These are phyloP conservation scores for Penicillium sp. DNA, from an alignment of 2,329 filamentous ascomycete genomes.

Conservation along the genomic window DNA sequence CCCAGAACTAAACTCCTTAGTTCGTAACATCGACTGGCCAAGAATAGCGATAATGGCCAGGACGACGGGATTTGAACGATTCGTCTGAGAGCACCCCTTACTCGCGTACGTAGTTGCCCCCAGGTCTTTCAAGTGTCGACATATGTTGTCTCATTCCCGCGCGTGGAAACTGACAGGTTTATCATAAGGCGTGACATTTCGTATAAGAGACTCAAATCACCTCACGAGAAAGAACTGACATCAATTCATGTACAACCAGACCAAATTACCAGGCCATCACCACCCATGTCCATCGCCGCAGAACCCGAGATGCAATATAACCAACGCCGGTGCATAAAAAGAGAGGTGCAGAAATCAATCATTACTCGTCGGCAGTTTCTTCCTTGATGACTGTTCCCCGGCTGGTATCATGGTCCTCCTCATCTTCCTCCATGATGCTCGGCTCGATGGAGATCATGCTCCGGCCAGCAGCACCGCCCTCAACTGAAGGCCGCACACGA, in stretches of 20 bases:
- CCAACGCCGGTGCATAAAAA: constrained; percentile 17
- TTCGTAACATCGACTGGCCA: too few relatives aligned
- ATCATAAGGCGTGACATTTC: too few relatives aligned
- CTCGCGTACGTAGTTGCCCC: too few relatives aligned
- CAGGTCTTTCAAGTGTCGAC: too few relatives aligned
- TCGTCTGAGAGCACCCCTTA: too few relatives aligned
- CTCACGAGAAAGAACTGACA: too few relatives aligned
- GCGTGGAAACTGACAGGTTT: too few relatives aligned
- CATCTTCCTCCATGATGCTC: constrained; percentile 41
- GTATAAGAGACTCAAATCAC: too few relatives aligned
- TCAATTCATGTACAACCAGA: constrained; percentile 13
- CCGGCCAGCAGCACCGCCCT: constrained; percentile 23
- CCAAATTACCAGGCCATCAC: constrained; percentile 1
- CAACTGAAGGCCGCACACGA: constrained; percentile 27
- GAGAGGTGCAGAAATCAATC: constrained; percentile 12
- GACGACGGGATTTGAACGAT: too few relatives aligned
- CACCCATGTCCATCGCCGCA: constrained; percentile 3
- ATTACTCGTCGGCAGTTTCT: constrained; percentile 31
- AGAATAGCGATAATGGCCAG: too few relatives aligned
- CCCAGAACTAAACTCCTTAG: too few relatives aligned
- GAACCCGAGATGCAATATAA: constrained; percentile 8
- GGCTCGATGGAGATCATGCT: constrained; percentile 32
- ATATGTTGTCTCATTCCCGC: too few relatives aligned
- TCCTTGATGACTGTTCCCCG: constrained; percentile 34
- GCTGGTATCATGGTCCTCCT: constrained; percentile 35